Evolutionary conservation across 257 asterid species (phyloP).

Genomic region (Anisodus tanguticus): DNA sequence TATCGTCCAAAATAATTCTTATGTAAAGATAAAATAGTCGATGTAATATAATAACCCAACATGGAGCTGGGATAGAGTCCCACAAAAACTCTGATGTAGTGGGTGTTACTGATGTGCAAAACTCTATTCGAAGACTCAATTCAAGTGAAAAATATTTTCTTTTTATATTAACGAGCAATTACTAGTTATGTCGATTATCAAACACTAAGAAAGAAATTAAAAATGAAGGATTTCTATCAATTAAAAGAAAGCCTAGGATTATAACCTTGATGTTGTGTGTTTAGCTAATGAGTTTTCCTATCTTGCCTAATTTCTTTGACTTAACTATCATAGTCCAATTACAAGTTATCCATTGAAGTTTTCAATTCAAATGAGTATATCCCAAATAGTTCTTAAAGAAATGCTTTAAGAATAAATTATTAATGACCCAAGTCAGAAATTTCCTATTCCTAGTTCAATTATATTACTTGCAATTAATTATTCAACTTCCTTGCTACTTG

Average conservation of each 20-base stretch:
- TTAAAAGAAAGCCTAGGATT: neutral
- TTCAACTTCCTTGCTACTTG: neutral
- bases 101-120: neutral
- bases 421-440: neutral
- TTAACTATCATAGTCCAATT: neutral
- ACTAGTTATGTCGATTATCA: neutral
- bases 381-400: neutral
- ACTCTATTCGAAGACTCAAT: neutral
- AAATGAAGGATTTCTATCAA: neutral
- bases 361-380: neutral
- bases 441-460: neutral
- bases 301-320: neutral
- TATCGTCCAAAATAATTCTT: neutral
- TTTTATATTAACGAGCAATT: neutral
- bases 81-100: neutral
- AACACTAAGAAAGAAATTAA: neutral
- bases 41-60: neutral
- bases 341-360: neutral
- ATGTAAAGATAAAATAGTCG: neutral
- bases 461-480: neutral
- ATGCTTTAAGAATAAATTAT: neutral
- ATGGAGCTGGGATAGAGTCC: neutral
- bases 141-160: neutral
- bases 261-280: neutral
- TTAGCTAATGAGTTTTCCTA: neutral